These are phyloP conservation scores for Rhodotorula diobovata DNA, from an alignment of 768 basidiomycete genomes.

Conservation along the genomic window DNA sequence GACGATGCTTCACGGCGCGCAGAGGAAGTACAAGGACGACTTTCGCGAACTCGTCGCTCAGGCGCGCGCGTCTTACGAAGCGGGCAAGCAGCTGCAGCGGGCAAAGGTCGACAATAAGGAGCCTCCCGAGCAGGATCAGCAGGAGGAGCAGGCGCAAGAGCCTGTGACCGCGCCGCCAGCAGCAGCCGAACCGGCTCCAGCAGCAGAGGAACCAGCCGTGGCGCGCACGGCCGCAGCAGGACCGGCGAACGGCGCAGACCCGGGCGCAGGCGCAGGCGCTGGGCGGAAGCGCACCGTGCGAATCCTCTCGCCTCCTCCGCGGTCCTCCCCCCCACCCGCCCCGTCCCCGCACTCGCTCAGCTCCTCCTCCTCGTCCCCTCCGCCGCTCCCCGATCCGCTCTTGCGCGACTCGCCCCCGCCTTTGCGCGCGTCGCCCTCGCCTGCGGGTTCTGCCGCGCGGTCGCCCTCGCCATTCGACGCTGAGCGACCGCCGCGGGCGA, in stretches of 20 bases:
- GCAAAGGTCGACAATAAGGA: too few species aligned
- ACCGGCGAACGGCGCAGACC: not conserved
- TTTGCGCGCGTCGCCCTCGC: too few species aligned
- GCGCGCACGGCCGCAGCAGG: not conserved
- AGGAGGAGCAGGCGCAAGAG: not conserved
- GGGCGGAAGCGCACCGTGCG: not conserved
- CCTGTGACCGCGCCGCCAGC: not conserved
- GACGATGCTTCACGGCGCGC: not conserved
- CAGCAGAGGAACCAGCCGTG: not conserved
- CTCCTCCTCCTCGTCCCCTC: not conserved
- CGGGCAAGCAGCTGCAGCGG: too few species aligned
- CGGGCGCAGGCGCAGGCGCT: not conserved
- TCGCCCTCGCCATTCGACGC: not conserved
- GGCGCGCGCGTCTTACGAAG: constrained; percentile 13
- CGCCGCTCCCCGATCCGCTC: not conserved
- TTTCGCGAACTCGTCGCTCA: constrained; percentile 7
- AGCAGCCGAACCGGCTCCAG: not conserved
- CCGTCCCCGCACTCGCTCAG: not conserved
- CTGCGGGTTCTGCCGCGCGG: too few species aligned
- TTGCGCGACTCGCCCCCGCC: too few species aligned
- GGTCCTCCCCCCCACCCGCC: not conserved
- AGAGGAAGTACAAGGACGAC: constrained; percentile 3
- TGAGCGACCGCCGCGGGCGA: constrained; percentile 14
- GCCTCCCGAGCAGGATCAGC: not conserved
- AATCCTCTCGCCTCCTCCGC: constrained; percentile 1